A percentile compares a stretch with the other conserved stretches of the same genome.
Conservation (phyloP, 208 protist genomes). For the Endotrypanum monterogeii region DNA sequence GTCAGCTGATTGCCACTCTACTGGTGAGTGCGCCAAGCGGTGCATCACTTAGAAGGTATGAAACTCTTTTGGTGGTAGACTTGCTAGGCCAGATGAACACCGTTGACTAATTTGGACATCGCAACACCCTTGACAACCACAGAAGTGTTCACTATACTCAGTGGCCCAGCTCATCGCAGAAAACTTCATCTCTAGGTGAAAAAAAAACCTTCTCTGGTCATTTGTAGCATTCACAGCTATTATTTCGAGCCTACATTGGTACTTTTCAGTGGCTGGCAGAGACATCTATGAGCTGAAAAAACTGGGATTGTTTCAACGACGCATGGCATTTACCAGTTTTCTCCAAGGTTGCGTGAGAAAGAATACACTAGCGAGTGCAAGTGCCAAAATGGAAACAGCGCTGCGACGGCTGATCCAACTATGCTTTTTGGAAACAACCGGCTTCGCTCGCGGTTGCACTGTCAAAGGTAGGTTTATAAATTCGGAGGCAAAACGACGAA, state of each 20-base stretch:
- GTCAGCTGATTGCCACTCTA: background rate
- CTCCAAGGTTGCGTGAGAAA: background rate
- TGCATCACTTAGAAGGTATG: background rate
- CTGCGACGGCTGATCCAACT: background rate
- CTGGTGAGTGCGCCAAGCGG: background rate
- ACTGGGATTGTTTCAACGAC: background rate
- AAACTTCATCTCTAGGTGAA: too few species aligned
- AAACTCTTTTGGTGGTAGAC: background rate
- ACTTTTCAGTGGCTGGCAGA: too few species aligned
- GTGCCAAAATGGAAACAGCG: background rate
- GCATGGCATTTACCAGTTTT: background rate
- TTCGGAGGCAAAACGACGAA: slow-evolving; percentile 8
- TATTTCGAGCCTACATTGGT: too few species aligned
- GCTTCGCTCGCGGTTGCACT: background rate
- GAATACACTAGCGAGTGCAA: background rate
- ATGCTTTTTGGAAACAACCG: background rate
- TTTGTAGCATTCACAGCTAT: too few species aligned
- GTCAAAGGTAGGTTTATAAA: slow-evolving; percentile 10
- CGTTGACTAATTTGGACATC: too few species aligned
- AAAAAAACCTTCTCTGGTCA: too few species aligned
- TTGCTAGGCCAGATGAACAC: background rate
- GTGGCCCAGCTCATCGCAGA: background rate
- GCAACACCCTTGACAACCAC: background rate
- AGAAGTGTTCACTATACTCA: background rate
- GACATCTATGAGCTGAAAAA: too few species aligned